These are phyloP conservation scores for Drechslerella stenobrocha DNA, from an alignment of 2,329 filamentous ascomycete species.

Conservation along the genomic window DNA sequence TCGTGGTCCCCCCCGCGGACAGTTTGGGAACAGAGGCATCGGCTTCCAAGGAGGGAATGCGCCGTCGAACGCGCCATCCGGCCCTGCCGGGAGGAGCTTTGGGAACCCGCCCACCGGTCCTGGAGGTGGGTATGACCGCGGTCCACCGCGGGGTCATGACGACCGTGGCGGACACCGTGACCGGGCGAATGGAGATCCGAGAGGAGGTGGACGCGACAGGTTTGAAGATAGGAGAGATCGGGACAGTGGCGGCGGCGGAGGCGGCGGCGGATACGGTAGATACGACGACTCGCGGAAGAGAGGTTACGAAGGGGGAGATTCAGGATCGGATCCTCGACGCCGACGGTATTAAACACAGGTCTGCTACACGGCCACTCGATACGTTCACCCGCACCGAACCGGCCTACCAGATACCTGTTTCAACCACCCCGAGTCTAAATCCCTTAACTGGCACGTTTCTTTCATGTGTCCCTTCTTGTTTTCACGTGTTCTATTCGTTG, in stretches of 20 bases:
- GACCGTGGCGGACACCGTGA: slow-evolving; percentile 39
- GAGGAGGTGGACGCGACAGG: slow-evolving; percentile 49
- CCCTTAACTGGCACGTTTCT: slow-evolving; percentile 14
- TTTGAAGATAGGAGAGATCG: slow-evolving; percentile 49
- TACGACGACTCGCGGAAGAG: slow-evolving; percentile 47
- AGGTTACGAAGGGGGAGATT: slow-evolving; percentile 48
- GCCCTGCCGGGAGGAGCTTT: slow-evolving; percentile 62
- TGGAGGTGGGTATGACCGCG: slow-evolving; percentile 51
- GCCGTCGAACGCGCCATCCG: slow-evolving; percentile 65
- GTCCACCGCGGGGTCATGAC: slow-evolving; percentile 33
- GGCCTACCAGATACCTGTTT: slow-evolving; percentile 14
- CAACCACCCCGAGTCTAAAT: not conserved
- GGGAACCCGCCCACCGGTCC: slow-evolving; percentile 58
- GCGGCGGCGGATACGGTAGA: slow-evolving; percentile 41
- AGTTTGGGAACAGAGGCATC: slow-evolving; percentile 56
- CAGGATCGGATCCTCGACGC: slow-evolving; percentile 41
- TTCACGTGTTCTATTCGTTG: slow-evolving; percentile 18
- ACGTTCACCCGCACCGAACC: not conserved
- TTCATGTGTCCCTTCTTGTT: not conserved
- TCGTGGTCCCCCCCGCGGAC: slow-evolving; percentile 55
- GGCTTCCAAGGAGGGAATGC: slow-evolving; percentile 64
- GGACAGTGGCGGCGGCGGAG: slow-evolving; percentile 47
- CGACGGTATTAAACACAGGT: slow-evolving; percentile 37
- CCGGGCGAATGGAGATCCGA: slow-evolving; percentile 47
- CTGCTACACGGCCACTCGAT: slow-evolving; percentile 9